Base-by-base conservation (phyloP, 192 early-diverging fungal genomes). In the Linnemannia exigua region DNA sequence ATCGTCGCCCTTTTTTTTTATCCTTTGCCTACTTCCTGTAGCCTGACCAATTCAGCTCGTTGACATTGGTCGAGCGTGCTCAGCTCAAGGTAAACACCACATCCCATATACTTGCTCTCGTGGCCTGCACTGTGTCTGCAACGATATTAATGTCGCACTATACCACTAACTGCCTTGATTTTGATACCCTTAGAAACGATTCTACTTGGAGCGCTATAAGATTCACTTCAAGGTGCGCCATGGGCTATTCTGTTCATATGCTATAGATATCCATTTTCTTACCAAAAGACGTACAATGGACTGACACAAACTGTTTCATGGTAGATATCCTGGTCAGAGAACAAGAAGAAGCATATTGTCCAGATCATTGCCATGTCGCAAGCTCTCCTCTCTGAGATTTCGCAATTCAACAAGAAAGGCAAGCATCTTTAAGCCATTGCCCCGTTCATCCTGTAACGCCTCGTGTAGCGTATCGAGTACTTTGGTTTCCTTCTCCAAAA, bases 191-290 rank as follows among this genome's bases (percentile, higher is more conserved):
- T 76, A 86, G 84, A 76, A 69, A n/a, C 71, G 74, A 5, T 36
- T 72, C 50, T 80, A 69, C 44, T 50, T 80, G 17, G 84, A 86
- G 51, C 77, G 84, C 1, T 79, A 73, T 70, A 86, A 86, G 63
- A 33, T 86, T 4, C 73, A 76, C 50, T 86, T 86, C 75, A 86
- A 80, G 67, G 84, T 86, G 44, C 15, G 22, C 41, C 41, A 51
- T 70, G 9, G 41, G n/a, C 31, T 47, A 35, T 1, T 2, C 38
- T 31, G 8, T 28, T 51, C 1, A 71, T 12, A 61, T 36, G 46
- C n/a, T 22, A 0, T 2, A 58, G n/a, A 25, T 17, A 7, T 44
- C 25, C 11, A 37, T 61, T 6, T 20, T 31, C 7, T 12, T 15
- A 9, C 58, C 9, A 31, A 7, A 31, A 63, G 8, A 12, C 15